Conservation (phyloP, 495 filamentous ascomycete genomes). For the Lasiosphaeriaceae sp. region DNA sequence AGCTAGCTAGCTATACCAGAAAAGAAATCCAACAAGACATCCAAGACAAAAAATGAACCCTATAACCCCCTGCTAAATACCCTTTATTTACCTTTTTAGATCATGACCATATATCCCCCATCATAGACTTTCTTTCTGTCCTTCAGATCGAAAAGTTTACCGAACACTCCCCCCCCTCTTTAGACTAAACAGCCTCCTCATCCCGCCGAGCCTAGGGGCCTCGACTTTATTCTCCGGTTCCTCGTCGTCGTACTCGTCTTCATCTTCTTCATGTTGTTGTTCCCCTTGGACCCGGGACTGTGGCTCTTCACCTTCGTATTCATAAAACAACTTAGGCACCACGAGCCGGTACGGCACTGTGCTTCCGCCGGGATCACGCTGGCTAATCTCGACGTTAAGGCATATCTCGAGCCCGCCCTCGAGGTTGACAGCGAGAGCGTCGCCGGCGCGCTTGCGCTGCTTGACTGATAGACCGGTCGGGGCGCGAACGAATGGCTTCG, state of each 20-base stretch:
- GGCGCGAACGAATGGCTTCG: conserved; percentile 62
- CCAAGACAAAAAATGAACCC: too few relatives aligned
- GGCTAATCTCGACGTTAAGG: conserved; percentile 81
- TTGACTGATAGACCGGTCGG: conserved; percentile 66
- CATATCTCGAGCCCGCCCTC: conserved; percentile 77
- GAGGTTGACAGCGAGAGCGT: conserved; percentile 52
- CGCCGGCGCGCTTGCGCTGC: conserved; percentile 39
- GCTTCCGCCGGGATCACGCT: conserved; percentile 79
- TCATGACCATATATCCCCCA: background rate
- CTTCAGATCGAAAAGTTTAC: background rate
- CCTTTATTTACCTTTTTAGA: background rate
- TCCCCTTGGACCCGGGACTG: too few relatives aligned
- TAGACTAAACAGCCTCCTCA: conserved; percentile 20
- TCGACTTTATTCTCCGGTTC: background rate
- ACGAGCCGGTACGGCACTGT: conserved; percentile 84
- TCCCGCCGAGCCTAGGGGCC: conserved; percentile 2
- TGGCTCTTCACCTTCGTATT: conserved; percentile 27
- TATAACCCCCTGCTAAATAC: too few relatives aligned
- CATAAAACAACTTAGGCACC: conserved; percentile 69
- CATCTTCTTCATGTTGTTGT: conserved; percentile 2
- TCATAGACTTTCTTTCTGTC: background rate
- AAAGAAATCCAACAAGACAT: too few relatives aligned
- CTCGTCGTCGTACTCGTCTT: conserved; percentile 6
- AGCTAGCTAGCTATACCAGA: too few relatives aligned
- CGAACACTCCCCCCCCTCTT: conserved; percentile 1